Conservation (phyloP, 305 asterid species). For the Coffea humblotiana region DNA sequence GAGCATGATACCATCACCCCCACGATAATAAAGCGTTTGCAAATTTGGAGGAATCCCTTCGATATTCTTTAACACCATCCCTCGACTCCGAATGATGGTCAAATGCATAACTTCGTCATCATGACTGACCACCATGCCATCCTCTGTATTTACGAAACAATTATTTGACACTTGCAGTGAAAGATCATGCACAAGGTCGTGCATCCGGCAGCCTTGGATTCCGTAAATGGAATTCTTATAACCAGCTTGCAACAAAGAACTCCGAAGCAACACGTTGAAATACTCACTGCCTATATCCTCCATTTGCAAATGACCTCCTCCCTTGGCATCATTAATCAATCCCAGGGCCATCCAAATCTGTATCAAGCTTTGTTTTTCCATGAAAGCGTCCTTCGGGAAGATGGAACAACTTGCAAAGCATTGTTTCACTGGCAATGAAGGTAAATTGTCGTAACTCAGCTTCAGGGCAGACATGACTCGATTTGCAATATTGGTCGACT, state of each 20-base stretch:
- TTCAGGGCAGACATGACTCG: slow-evolving; percentile 11
- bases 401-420: slow-evolving; percentile 12
- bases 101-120: slow-evolving; percentile 16
- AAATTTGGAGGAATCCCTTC: slow-evolving; percentile 1
- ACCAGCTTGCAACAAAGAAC: no score
- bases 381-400: slow-evolving; percentile 8
- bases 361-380: slow-evolving; percentile 13
- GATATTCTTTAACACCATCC: background rate
- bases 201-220: slow-evolving; percentile 6
- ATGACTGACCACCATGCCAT: background rate
- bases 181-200: slow-evolving; percentile 31
- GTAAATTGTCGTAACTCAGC: slow-evolving; percentile 25
- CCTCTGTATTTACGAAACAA: slow-evolving; percentile 5
- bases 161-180: slow-evolving; percentile 19
- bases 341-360: no score
- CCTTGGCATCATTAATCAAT: slow-evolving; percentile 1
- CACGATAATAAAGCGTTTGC: slow-evolving; percentile 12
- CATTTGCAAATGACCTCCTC: slow-evolving; percentile 16
- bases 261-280: no score
- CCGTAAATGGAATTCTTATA: no score
- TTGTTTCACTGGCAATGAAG: slow-evolving; percentile 18
- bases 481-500: background rate
- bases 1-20: background rate
- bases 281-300: slow-evolving; percentile 22
- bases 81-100: slow-evolving; percentile 5